Conservation (phyloP, 2,329 filamentous ascomycete species). For the Dendrostoma leiphaemia region DNA sequence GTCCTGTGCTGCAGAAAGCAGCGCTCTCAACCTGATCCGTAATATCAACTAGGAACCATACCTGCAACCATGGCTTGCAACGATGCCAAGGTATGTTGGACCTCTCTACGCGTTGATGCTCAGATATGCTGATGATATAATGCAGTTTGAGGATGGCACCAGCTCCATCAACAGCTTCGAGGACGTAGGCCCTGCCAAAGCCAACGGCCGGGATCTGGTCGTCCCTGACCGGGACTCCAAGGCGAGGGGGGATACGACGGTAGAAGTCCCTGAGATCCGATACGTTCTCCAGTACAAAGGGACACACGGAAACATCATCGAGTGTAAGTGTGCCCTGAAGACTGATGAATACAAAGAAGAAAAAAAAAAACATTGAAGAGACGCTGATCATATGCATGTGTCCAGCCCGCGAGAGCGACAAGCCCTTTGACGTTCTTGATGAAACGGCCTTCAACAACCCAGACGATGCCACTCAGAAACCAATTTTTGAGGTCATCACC, state of each 20-base stretch:
- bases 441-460: conserved; percentile 7
- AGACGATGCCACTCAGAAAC: conserved; percentile 28
- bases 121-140: neutral
- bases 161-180: conserved; percentile 33
- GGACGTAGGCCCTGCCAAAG: conserved; percentile 24
- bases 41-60: neutral
- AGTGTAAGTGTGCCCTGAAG: conserved; percentile 30
- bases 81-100: neutral
- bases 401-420: conserved; percentile 36
- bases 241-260: conserved; percentile 8
- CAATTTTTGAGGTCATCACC: conserved; percentile 44
- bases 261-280: conserved; percentile 38
- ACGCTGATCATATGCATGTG: too few relatives aligned
- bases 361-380: too few relatives aligned
- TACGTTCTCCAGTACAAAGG: conserved; percentile 41
- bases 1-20: neutral
- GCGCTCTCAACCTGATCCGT: neutral
- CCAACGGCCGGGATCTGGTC: conserved; percentile 16
- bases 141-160: conserved; percentile 23
- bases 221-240: neutral
- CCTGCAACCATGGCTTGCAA: neutral
- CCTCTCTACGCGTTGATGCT: too few relatives aligned
- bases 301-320: conserved; percentile 30
- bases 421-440: conserved; percentile 32
- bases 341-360: too few relatives aligned